phyloP scores from a whole-genome alignment of 2,329 filamentous ascomycete species.

The Cladobotryum protrusum region DNA sequence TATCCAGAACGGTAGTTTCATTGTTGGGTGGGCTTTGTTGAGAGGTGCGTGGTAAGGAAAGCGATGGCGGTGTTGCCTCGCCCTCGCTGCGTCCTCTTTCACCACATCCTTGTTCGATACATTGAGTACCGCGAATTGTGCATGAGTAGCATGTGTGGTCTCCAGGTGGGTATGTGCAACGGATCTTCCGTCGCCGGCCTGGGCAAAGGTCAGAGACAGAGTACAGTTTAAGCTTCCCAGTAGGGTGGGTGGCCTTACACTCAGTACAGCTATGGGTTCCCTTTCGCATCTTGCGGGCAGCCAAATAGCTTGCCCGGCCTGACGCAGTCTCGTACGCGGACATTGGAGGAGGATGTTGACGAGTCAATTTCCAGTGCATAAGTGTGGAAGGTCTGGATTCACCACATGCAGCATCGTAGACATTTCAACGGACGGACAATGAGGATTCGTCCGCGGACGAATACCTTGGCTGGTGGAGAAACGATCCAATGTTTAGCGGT shows the following conservation, averaged over 20 bases:
- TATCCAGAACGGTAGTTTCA: background rate
- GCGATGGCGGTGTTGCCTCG: no score
- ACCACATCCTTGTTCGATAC: conserved; percentile 12
- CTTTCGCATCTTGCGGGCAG: conserved; percentile 18
- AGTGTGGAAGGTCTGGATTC: background rate
- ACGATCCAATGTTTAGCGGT: background rate
- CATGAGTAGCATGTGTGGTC: conserved; percentile 37
- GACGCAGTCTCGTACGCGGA: background rate
- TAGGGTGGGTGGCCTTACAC: conserved; percentile 15
- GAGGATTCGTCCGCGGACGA: conserved; percentile 15
- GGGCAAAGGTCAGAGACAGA: background rate
- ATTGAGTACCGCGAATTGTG: conserved; percentile 10
- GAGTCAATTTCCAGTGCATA: background rate
- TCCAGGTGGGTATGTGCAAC: conserved; percentile 35
- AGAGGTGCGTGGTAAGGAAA: no score
- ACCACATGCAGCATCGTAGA: background rate
- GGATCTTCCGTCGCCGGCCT: conserved; percentile 42
- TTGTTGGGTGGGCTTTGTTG: background rate
- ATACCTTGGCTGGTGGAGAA: background rate
- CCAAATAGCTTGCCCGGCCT: background rate
- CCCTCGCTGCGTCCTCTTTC: background rate
- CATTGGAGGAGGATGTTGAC: conserved; percentile 1
- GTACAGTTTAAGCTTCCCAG: background rate
- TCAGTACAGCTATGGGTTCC: conserved; percentile 22
- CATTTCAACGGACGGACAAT: background rate